Conservation (phyloP, 495 filamentous ascomycete species). For the Hyaloscypha bicolor region DNA sequence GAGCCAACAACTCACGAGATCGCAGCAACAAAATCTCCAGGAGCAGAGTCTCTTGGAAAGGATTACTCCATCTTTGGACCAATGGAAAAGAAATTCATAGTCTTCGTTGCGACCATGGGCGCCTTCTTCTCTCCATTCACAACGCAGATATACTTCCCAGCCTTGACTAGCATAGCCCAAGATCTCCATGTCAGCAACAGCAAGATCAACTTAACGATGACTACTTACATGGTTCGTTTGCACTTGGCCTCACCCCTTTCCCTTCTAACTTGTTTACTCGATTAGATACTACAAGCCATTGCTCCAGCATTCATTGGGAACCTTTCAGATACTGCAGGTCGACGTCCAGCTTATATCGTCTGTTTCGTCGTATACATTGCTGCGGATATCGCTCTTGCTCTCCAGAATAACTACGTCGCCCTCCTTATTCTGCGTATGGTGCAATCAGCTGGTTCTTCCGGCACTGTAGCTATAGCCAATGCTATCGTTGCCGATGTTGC, state of each 20-base stretch:
- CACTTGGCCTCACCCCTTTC: background rate
- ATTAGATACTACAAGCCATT: slow-evolving; percentile 54
- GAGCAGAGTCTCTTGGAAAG: no score
- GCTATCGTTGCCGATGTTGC: slow-evolving; percentile 54
- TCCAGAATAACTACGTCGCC: slow-evolving; percentile 51
- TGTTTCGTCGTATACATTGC: slow-evolving; percentile 54
- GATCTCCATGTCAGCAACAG: slow-evolving; percentile 55
- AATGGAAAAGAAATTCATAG: slow-evolving; percentile 60
- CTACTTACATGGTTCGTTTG: slow-evolving; percentile 42
- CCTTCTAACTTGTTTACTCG: background rate
- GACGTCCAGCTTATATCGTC: slow-evolving; percentile 56
- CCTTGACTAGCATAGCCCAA: slow-evolving; percentile 54
- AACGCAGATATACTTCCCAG: slow-evolving; percentile 72
- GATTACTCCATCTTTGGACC: slow-evolving; percentile 56
- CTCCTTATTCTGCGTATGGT: slow-evolving; percentile 54
- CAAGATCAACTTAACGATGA: slow-evolving; percentile 65
- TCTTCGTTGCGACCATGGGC: slow-evolving; percentile 59
- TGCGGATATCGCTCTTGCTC: slow-evolving; percentile 55
- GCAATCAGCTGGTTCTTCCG: slow-evolving; percentile 54
- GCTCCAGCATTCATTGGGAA: slow-evolving; percentile 59
- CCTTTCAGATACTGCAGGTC: slow-evolving; percentile 55
- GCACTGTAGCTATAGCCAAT: slow-evolving; percentile 50
- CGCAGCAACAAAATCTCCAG: background rate
- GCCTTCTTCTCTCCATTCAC: slow-evolving; percentile 74
- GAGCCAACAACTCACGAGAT: background rate